phyloP scores from a whole-genome alignment of 805 yeast species.

The Cyberlindnera petersonii region DNA sequence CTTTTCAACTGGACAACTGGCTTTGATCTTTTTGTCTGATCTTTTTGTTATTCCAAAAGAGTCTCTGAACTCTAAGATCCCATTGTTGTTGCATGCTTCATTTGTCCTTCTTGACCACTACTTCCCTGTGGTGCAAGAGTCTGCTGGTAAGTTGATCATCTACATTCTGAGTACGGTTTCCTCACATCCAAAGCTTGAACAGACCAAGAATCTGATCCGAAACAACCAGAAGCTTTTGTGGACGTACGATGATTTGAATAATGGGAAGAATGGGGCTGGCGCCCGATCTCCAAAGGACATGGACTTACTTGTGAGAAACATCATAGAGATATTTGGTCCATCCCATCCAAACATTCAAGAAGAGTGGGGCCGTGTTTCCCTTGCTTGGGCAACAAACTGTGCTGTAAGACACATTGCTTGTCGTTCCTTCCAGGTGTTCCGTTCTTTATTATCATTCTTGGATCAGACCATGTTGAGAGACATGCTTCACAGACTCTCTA shows the following conservation, averaged over 20 bases:
- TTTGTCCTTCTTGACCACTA: constrained; percentile 87
- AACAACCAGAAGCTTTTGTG: constrained; percentile 52
- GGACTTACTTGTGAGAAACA: constrained; percentile 67
- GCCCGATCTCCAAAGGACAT: constrained; percentile 82
- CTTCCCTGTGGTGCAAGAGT: constrained; percentile 75
- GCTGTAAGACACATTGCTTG: constrained; percentile 97
- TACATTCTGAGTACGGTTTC: constrained; percentile 60
- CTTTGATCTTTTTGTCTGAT: constrained; percentile 82
- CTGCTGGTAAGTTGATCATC: constrained; percentile 71
- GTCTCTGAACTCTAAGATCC: constrained; percentile 53
- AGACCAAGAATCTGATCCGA: constrained; percentile 55
- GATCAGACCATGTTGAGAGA: constrained; percentile 89
- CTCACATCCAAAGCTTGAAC: constrained; percentile 49
- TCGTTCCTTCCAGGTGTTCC: constrained; percentile 87
- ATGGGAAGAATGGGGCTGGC: constrained; percentile 76
- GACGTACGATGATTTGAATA: constrained; percentile 82
- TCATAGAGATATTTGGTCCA: constrained; percentile 52
- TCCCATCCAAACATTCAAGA: constrained; percentile 53
- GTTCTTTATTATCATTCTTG: constrained; percentile 74
- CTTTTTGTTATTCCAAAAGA: constrained; percentile 66
- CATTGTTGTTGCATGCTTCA: constrained; percentile 73
- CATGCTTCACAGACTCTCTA: constrained; percentile 88
- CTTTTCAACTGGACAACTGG: constrained; percentile 83
- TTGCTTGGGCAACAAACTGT: constrained; percentile 95
- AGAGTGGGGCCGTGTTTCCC: constrained; percentile 81